These are phyloP conservation scores for Cardiospermum halicacabum DNA, from an alignment of 345 rosid species.

Conservation along the genomic window DNA sequence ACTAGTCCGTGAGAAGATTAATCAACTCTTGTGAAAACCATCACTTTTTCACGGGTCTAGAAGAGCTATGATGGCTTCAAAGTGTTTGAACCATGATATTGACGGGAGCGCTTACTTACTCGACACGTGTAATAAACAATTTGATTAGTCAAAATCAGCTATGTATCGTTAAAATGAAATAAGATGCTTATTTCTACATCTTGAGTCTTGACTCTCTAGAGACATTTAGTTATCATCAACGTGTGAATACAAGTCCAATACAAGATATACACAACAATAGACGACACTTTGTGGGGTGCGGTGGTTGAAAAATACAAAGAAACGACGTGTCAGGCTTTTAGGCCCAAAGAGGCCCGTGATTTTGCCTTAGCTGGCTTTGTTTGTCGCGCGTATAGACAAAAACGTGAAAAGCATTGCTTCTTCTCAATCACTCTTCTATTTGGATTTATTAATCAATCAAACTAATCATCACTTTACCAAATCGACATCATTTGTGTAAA, in stretches of 20 bases:
- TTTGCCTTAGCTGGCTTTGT: not conserved
- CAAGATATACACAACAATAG: not conserved
- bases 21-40: not conserved
- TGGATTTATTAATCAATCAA: not conserved
- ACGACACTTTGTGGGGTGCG: constrained; percentile 1
- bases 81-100: not conserved
- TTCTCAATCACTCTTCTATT: not conserved
- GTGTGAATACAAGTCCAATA: not conserved
- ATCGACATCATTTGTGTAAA: not conserved
- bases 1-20: not conserved
- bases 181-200: not conserved
- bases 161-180: not conserved
- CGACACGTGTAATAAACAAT: not conserved
- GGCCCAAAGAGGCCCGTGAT: constrained; percentile 6
- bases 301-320: constrained; percentile 4
- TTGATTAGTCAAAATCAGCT: not conserved
- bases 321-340: not conserved
- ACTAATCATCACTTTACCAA: not conserved
- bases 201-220: no score
- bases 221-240: constrained; percentile 2
- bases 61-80: not conserved
- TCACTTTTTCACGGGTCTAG: not conserved
- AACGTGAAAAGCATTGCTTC: not conserved
- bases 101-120: not conserved
- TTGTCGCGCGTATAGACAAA: constrained; percentile 4